Evolutionary conservation across 257 asterid species (phyloP), one percentile per base, ranked within the genome.

Genomic region (Solanum rostratum): DNA sequence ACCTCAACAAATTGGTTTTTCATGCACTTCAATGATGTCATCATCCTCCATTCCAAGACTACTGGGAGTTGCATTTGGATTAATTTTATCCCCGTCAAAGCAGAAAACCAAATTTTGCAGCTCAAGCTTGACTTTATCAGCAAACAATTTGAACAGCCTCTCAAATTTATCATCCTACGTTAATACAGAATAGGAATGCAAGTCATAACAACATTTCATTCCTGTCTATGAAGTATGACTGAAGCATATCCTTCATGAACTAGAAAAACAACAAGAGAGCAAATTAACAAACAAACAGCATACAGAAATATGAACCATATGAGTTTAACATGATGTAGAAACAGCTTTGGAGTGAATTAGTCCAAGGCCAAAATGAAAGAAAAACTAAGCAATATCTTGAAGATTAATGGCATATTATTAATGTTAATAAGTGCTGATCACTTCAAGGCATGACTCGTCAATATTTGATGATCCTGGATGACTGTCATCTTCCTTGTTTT

Each of bases 21-120:
- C 87, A 85, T 92, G 92, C 86, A 93, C 98, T 89, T 96, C 98
- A 59, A 96, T 87, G 60, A 93, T 94, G 92, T 96, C 98, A 24
- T 94, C 81, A 11, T 96, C 98, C 90, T 96, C 99, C 99, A 96
- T 92, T 41, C 87, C 96, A 29, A 96, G 98, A 87, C 93, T 87
- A 45, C 55, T 85, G 49, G 98, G 99, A 27, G 97, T 92, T 76
- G 88, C 89, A 3, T 87, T 50, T 13, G 95, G 95, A 86, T 85
- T 90, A 65, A 96, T 68, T 90, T 89, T 96, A 83, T 92, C 98
- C 79, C 99, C 99, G 83, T 96, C 99, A 69, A 92, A 96, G 88
- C 86, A 66, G 85, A 94, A 94, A 81, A 88, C 92, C 60, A 96
- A 83, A 16, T 84, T 91, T 83, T 90, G 88, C 85, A 86, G 85